Evolutionary conservation across 139 green algal species (phyloP).

Genomic region (Dunaliella primolecta): DNA sequence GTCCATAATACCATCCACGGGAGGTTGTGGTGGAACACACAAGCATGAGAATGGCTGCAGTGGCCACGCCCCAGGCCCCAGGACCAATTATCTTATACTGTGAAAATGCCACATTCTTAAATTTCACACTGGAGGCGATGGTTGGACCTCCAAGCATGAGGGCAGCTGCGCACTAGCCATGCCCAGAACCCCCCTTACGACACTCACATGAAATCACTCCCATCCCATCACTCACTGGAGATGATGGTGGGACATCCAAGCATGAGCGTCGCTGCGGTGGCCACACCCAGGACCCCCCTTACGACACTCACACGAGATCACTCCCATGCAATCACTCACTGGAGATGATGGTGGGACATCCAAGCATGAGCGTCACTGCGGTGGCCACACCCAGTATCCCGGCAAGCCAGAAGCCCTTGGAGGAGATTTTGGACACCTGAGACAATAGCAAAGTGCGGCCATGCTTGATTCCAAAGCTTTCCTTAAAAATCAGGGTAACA

Average conservation of each 20-base stretch:
- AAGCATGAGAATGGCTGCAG: too few relatives aligned
- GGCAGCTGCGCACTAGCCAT: not conserved
- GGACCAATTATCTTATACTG: too few relatives aligned
- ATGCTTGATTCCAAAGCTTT: too few relatives aligned
- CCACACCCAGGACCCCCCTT: not conserved
- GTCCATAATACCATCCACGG: not conserved
- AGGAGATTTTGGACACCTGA: slow-evolving; percentile 35
- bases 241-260: not conserved
- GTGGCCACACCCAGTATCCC: slow-evolving; percentile 4
- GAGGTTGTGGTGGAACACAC: not conserved
- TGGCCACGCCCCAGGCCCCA: too few relatives aligned
- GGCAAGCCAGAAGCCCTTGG: slow-evolving; percentile 49
- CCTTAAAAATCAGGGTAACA: too few relatives aligned
- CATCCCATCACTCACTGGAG: not conserved
- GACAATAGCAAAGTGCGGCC: too few relatives aligned
- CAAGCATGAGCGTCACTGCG: slow-evolving; percentile 10
- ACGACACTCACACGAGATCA: not conserved
- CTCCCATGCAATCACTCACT: slow-evolving; percentile 9
- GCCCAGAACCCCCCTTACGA: not conserved
- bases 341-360: slow-evolving; percentile 14
- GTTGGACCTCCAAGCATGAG: not conserved
- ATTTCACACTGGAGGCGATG: not conserved
- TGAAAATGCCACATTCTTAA: too few relatives aligned
- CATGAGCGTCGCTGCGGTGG: not conserved
- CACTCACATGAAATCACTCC: not conserved